Evolutionary conservation across 768 basidiomycete genomes (phyloP), one percentile per base, ranked within the genome.

Genomic region (Gymnopilus junonius): DNA sequence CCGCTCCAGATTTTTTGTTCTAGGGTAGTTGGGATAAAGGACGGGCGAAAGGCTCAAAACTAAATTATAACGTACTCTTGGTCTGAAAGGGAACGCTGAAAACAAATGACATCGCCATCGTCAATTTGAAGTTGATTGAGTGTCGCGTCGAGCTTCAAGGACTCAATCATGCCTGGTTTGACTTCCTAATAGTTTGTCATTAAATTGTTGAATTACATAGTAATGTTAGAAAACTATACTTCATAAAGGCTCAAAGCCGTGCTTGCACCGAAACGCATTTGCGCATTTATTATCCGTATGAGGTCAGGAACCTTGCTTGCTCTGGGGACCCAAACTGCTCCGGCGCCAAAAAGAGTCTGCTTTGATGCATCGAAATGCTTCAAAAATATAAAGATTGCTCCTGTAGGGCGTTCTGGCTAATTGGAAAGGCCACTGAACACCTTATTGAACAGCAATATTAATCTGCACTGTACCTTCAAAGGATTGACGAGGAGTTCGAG

Each of bases 401-500:
- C 27, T 4, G 50, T 4, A 15, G 50, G 50, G 14, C 50, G 50
- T 14, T 21, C 7, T 15, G 25, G 14, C 23, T 32, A 27, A 12
- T 29, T 31, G 14, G 15, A 51, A 23, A 11, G 27, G 3, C 27
- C 8, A 4, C 17, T 51, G 7, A 27, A 8, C 21, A 51, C n/a
- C n/a, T n/a, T n/a, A n/a, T n/a, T n/a, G 17, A 31, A 4, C 43
- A 34, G 14, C 10, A 27, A 37, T 8, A 45, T 17, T 59, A n/a
- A 42, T 31, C 7, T 40, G 15, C 35, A 62, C 75, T 62, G 8
- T 71, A 91, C 93, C 79, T 92, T 94, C 67, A 82, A 77, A 4
- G 90, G 87, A 71, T 95, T 92, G 37, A 89, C 77, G 70, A 95
- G 91, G 66, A 94, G 82, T 76, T 99, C 97, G 55, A 99, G 87